phyloP scores from a whole-genome alignment of 768 basidiomycete genomes.

The Trametes gibbosa region DNA sequence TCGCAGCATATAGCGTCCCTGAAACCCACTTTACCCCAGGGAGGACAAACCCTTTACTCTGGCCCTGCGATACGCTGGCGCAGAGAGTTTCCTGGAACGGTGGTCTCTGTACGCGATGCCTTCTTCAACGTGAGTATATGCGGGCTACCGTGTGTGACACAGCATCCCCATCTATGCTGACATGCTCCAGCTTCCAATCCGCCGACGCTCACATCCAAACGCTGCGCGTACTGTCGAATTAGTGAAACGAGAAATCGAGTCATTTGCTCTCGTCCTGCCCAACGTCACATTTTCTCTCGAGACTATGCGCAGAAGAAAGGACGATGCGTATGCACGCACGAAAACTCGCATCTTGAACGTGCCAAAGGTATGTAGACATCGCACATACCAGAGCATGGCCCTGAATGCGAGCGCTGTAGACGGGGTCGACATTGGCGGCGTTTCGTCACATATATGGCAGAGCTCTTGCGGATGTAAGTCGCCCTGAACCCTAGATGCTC shows the following conservation, averaged over 20 bases:
- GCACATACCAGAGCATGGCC: not conserved
- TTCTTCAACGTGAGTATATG: conserved; percentile 74
- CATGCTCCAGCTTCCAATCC: conserved; percentile 66
- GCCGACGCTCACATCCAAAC: conserved; percentile 67
- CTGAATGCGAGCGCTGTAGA: conserved; percentile 40
- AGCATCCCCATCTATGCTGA: conserved; percentile 11
- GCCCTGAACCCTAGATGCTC: too few relatives aligned
- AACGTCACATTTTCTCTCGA: conserved; percentile 68
- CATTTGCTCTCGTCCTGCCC: conserved; percentile 71
- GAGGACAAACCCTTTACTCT: conserved; percentile 60
- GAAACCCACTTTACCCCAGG: conserved; percentile 39
- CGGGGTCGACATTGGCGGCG: conserved; percentile 55
- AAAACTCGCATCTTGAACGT: conserved; percentile 53
- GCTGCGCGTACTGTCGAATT: conserved; percentile 58
- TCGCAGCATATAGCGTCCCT: not conserved
- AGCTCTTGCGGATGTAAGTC: conserved; percentile 62
- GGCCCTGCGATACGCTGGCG: conserved; percentile 78
- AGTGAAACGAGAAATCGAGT: conserved; percentile 70
- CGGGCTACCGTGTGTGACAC: conserved; percentile 2
- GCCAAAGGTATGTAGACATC: conserved; percentile 54
- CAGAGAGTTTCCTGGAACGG: conserved; percentile 72
- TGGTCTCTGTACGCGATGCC: conserved; percentile 80
- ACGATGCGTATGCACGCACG: conserved; percentile 30
- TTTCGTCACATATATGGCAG: conserved; percentile 78
- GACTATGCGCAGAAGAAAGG: conserved; percentile 42